Evolutionary conservation across 2,329 filamentous ascomycete genomes (phyloP).

Genomic region (Pseudopyrenochaeta lycopersici): DNA sequence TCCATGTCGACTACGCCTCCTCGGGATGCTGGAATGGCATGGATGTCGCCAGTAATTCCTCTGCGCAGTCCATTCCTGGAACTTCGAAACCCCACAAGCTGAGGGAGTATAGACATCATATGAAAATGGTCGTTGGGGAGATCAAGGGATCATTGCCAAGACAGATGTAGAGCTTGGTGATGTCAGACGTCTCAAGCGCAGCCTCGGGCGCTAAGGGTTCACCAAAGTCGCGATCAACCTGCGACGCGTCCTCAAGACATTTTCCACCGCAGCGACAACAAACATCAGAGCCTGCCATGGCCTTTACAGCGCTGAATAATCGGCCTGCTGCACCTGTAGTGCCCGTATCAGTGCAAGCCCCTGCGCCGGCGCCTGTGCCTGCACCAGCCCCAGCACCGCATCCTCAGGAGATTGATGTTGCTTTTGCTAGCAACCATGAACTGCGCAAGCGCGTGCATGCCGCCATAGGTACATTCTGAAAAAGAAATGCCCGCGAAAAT

Average conservation of each 20-base stretch:
- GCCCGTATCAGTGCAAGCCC: slow-evolving; percentile 10
- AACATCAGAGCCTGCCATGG: slow-evolving; percentile 19
- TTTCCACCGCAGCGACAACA: slow-evolving; percentile 13
- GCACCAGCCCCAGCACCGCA: slow-evolving; percentile 18
- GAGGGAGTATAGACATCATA: too few species aligned
- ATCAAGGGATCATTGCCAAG: too few species aligned
- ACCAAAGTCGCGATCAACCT: slow-evolving; percentile 18
- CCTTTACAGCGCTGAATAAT: slow-evolving; percentile 35
- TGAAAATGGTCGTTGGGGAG: too few species aligned
- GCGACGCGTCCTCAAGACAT: slow-evolving; percentile 18
- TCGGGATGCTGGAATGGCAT: too few species aligned
- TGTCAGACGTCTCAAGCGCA: slow-evolving; percentile 16
- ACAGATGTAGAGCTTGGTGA: slow-evolving; percentile 12
- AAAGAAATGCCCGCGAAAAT: neutral
- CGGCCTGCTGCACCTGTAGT: slow-evolving; percentile 11
- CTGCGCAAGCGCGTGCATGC: slow-evolving; percentile 50
- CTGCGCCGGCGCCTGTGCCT: slow-evolving; percentile 2
- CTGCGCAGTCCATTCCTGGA: too few species aligned
- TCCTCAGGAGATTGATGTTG: slow-evolving; percentile 42
- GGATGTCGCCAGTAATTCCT: too few species aligned
- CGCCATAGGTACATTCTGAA: slow-evolving; percentile 41
- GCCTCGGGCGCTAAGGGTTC: slow-evolving; percentile 14
- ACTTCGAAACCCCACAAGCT: too few species aligned
- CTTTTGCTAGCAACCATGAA: slow-evolving; percentile 45
- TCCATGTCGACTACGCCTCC: too few species aligned